phyloP scores from a whole-genome alignment of 2,329 filamentous ascomycete genomes.

The Fusarium subtropicale region DNA sequence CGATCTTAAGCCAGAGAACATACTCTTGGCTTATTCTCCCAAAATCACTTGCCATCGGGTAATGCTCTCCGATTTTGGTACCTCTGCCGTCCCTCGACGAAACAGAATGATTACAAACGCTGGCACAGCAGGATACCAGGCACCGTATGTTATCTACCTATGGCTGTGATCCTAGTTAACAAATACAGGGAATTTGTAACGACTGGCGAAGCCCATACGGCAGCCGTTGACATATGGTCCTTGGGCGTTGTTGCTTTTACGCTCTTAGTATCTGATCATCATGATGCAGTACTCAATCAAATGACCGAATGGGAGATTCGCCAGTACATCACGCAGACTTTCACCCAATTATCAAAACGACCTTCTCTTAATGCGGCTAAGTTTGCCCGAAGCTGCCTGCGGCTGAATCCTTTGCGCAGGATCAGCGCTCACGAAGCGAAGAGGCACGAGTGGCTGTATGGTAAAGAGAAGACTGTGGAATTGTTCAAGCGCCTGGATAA shows the following conservation, averaged over 20 bases:
- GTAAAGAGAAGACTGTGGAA: conserved; percentile 47
- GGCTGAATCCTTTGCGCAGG: conserved; percentile 43
- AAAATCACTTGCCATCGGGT: conserved; percentile 58
- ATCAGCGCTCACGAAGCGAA: conserved; percentile 48
- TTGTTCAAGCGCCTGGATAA: conserved; percentile 51
- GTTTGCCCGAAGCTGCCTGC: conserved; percentile 52
- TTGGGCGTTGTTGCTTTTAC: conserved; percentile 60
- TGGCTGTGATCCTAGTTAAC: conserved; percentile 8
- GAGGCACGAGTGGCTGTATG: conserved; percentile 52
- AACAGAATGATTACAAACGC: conserved; percentile 58
- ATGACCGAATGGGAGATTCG: conserved; percentile 46
- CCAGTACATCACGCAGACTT: conserved; percentile 26
- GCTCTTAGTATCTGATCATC: conserved; percentile 47
- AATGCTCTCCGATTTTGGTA: conserved; percentile 65
- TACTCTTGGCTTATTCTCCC: conserved; percentile 61
- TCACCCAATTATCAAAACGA: conserved; percentile 26
- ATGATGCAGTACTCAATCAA: conserved; percentile 45
- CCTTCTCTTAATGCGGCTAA: conserved; percentile 45
- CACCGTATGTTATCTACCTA: conserved; percentile 56
- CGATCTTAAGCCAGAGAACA: conserved; percentile 67
- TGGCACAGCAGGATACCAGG: conserved; percentile 61
- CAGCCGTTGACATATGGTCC: conserved; percentile 64
- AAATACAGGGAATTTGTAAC: conserved; percentile 54
- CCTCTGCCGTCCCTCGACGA: conserved; percentile 57
- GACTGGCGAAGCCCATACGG: conserved; percentile 47